phyloP scores from a whole-genome alignment of 345 rosid genomes.

The Gynandropsis gynandra region DNA sequence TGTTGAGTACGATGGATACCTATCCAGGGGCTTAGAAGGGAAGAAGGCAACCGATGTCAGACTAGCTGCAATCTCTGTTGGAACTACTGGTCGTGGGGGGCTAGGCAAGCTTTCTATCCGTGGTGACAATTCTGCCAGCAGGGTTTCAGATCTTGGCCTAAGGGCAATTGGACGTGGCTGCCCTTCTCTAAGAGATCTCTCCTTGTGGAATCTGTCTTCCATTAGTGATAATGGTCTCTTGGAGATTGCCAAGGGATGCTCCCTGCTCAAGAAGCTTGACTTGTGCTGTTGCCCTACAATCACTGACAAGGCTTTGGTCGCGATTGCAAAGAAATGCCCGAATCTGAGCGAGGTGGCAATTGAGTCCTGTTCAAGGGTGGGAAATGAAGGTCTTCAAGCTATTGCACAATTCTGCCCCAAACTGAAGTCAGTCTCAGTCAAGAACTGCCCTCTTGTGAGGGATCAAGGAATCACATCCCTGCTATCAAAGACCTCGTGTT shows the following conservation, averaged over 20 bases:
- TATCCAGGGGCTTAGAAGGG: constrained; percentile 78
- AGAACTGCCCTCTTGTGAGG: constrained; percentile 64
- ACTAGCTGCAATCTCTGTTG: constrained; percentile 82
- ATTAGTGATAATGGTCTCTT: constrained; percentile 57
- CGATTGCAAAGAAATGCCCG: constrained; percentile 66
- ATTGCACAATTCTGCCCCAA: constrained; percentile 54
- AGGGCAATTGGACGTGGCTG: constrained; percentile 72
- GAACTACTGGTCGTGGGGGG: constrained; percentile 81
- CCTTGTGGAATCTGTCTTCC: constrained; percentile 60
- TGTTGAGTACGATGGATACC: constrained; percentile 45
- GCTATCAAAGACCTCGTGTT: constrained; percentile 42
- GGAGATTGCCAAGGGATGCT: constrained; percentile 79
- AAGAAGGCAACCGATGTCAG: constrained; percentile 82
- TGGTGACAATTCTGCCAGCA: constrained; percentile 40
- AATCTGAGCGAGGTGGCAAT: constrained; percentile 59
- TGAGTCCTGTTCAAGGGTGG: constrained; percentile 68
- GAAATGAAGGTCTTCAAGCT: constrained; percentile 69
- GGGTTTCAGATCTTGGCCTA: constrained; percentile 67
- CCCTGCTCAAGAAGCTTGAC: constrained; percentile 72
- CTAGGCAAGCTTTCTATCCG: constrained; percentile 61
- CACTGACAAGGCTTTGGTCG: constrained; percentile 54
- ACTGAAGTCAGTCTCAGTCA: constrained; percentile 62
- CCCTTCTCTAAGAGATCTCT: constrained; percentile 58
- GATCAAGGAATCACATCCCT: constrained; percentile 81
- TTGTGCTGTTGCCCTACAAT: constrained; percentile 52